Conservation (phyloP, 352 stramenopile species). For the Globisporangium polare region DNA sequence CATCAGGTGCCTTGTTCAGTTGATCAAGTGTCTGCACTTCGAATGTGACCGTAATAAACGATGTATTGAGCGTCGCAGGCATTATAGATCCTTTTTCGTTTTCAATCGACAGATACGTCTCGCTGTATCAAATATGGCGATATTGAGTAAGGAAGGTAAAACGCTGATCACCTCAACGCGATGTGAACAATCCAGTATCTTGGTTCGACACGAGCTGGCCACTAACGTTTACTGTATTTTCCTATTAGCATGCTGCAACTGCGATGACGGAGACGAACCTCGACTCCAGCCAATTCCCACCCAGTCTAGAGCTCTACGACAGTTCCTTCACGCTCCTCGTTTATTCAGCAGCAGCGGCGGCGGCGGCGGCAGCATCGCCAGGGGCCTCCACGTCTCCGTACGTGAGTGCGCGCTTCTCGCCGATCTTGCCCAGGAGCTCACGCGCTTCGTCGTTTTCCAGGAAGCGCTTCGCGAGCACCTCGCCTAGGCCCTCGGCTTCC, state of each 20-base stretch:
- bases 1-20: neutral
- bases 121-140: too few species aligned
- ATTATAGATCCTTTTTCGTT: too few species aligned
- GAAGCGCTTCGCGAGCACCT: constrained; percentile 61
- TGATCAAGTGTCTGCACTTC: too few species aligned
- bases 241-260: neutral
- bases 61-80: too few species aligned
- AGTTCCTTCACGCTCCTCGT: neutral
- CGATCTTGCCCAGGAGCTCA: constrained; percentile 52
- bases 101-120: too few species aligned
- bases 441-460: constrained; percentile 45
- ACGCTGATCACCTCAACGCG: too few species aligned
- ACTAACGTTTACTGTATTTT: neutral
- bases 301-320: neutral
- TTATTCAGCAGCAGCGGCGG: constrained; percentile 29
- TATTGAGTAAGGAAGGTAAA: too few species aligned
- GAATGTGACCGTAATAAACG: too few species aligned
- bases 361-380: constrained; percentile 57
- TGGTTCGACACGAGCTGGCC: too few species aligned
- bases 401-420: constrained; percentile 71
- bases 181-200: too few species aligned
- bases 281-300: neutral
- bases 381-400: constrained; percentile 70
- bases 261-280: neutral
- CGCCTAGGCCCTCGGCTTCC: constrained; percentile 58